Percentiles rank a stretch among this genome's conserved stretches.
These are phyloP conservation scores for Yamadazyma kanchanaburiensis DNA, from an alignment of 1,139 yeast species.

Conservation along the genomic window DNA sequence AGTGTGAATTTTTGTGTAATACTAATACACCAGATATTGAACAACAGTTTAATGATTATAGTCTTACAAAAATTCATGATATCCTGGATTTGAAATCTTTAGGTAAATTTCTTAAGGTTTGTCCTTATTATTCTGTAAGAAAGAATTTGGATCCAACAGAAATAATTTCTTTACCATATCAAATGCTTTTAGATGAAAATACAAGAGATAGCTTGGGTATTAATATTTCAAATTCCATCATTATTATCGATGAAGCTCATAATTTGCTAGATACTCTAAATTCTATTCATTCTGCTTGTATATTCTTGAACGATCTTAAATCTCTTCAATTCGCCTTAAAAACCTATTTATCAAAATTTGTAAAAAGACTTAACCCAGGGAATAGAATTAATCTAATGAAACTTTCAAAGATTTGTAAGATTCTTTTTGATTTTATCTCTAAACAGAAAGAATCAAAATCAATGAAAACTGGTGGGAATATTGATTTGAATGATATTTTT, in stretches of 20 bases:
- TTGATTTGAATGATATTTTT: constrained; percentile 53
- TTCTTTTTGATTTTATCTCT: constrained; percentile 46
- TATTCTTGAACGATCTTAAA: constrained; percentile 50
- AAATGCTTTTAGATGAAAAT: constrained; percentile 62
- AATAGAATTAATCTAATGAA: constrained; percentile 72
- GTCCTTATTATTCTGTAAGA: constrained; percentile 83
- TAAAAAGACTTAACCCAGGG: constrained; percentile 62
- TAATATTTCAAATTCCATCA: constrained; percentile 58
- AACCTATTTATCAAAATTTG: constrained; percentile 57
- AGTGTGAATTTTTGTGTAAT: constrained; percentile 54
- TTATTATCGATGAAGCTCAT: constrained; percentile 92
- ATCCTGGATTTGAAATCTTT: constrained; percentile 73
- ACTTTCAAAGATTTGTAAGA: constrained; percentile 53
- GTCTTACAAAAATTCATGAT: constrained; percentile 65
- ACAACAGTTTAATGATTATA: constrained; percentile 54
- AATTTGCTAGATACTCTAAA: constrained; percentile 77
- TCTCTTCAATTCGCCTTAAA: constrained; percentile 45
- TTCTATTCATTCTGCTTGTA: constrained; percentile 60
- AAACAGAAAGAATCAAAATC: constrained; percentile 19
- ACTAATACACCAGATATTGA: constrained; percentile 26
- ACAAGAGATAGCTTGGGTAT: constrained; percentile 62
- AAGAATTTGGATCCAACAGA: constrained; percentile 59
- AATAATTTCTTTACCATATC: constrained; percentile 83
- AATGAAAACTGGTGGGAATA: constrained; percentile 50
- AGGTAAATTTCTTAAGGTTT: constrained; percentile 56